Evolutionary conservation across 1,284 basidiomycete genomes (phyloP), one percentile per base, ranked within the genome.

Genomic region (Tilletia setariae): DNA sequence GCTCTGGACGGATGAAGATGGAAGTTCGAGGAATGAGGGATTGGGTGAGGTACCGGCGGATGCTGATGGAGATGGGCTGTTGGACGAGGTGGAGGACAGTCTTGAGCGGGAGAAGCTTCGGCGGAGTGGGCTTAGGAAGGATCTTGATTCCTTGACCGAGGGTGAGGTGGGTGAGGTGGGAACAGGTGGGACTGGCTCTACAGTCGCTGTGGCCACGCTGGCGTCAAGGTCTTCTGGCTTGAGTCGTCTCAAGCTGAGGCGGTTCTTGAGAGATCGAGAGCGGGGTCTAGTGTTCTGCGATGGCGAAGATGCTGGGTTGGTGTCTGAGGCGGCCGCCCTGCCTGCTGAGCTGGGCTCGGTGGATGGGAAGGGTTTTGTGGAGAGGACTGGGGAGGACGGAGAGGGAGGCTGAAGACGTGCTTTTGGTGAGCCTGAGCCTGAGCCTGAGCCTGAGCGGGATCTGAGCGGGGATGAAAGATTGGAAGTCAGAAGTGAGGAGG

Each of bases 71-170:
- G 53, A 59, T 8, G 53, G n/a, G 15, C 19, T 32, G 30, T 3
- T 25, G 30, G 56, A 61, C 1, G 53, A n/a, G 15, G 32, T 35
- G 8, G 25, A 30, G 13, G 56, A 61, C 13, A 61, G 56, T 19
- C 28, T 15, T 2, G 56, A 61, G 8, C 56, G 23, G 15, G 56
- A 61, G 15, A 40, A 35, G n/a, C 56, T 61, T 30, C 30, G 23
- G 9, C 56, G 56, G n/a, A 61, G 56, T 2, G 56, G 56, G n/a
- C 56, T 30, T 25, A 61, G 28, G 19, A 61, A 40, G 13, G 56
- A 61, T n/a, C 28, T 25, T 19, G 56, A 35, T 9, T 61, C 56
- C 30, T 61, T 61, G 46, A 49, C 16, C 4, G 46, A 6, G 16
- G 46, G 21, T 53, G 51, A 53, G 28, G n/a, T 40, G 35, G 4